Base-by-base conservation (phyloP, 352 stramenopile genomes). In the Nothophytophthora sp. region DNA sequence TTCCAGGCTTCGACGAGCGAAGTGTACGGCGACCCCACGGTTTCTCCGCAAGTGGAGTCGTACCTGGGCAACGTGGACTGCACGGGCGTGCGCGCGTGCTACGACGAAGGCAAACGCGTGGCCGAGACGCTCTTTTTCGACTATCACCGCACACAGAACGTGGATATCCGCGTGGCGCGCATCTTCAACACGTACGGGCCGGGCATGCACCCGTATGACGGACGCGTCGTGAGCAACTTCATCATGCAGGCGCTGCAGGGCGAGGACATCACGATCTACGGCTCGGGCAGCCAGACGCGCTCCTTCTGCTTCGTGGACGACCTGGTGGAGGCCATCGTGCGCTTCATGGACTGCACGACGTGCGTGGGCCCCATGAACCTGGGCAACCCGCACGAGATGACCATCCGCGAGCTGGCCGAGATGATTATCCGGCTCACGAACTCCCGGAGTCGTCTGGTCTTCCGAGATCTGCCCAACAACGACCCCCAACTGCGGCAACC, bases 101-200 rank as follows among this genome's bases (percentile, higher is more conserved):
- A 99, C 63, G 97, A 99, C 63, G 97, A 99, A 89, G 97, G 97
- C 59, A 99, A 99, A 69, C 93, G 97, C 44, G 96, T 99, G 16
- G 97, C 97, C 5, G 97, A 99, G 80, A 99, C 97, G 35, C 97
- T 99, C 65, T 99, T 99, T 83, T 99, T 99, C 56, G 92, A 96
- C 36, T 99, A 99, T 75, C 78, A 97, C 50, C 79, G 95, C 60
- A 96, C 96, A 52, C 90, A 98, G 50, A 67, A 77, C 50, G 87
- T 99, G 11, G 88, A 98, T 49, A 96, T 99, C 35, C 91, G 96
- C 34, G 92, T 99, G 4, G 95, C 91, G 3, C 88, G 97, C 30
- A 99, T 99, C 50, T 99, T 99, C 80, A 99, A 99, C 70, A 99
- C 97, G n/a, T 99, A 99, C 66, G 97, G 97, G 3, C 96, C 96